Percentiles rank a stretch among this genome's conserved stretches.
These are phyloP conservation scores for Akebia trifoliata DNA, from an alignment of 164 flowering plant species.

Conservation along the genomic window DNA sequence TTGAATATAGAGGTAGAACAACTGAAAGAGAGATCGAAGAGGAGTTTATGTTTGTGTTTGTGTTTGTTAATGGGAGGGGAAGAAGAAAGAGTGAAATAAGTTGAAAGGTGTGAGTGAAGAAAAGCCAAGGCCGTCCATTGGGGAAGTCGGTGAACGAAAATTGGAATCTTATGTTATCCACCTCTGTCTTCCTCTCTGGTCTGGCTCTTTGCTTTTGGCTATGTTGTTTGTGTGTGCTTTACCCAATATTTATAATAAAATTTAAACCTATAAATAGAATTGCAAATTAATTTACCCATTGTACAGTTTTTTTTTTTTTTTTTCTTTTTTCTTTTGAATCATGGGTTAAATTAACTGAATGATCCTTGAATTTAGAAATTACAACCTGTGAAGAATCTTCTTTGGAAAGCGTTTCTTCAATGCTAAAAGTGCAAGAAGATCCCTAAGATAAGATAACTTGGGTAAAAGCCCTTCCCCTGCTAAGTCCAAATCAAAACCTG, in stretches of 20 bases:
- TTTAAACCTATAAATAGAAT: too few relatives aligned
- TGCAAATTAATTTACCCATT: too few relatives aligned
- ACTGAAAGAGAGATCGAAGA: constrained; percentile 1
- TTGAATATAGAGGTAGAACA: not conserved
- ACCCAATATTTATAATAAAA: not conserved
- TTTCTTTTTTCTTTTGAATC: too few relatives aligned
- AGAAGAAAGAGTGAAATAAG: constrained; percentile 19
- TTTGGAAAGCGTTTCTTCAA: too few relatives aligned
- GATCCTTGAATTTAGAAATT: too few relatives aligned
- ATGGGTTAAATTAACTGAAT: too few relatives aligned
- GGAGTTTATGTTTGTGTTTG: not conserved
- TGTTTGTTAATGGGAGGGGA: constrained; percentile 9
- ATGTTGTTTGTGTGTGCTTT: not conserved
- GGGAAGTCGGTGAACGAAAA: constrained; percentile 27
- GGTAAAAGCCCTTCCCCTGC: too few relatives aligned
- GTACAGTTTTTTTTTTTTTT: too few relatives aligned
- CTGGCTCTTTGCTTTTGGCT: constrained; percentile 1
- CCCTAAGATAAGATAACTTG: too few relatives aligned
- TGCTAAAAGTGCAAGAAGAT: too few relatives aligned
- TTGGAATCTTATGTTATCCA: constrained; percentile 29
- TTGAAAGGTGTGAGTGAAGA: constrained; percentile 26
- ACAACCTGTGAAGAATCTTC: too few relatives aligned
- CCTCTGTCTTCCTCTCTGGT: constrained; percentile 8
- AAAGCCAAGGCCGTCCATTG: constrained; percentile 42
- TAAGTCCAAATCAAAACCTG: too few relatives aligned